Base-by-base conservation (phyloP, 805 yeast genomes). In the Pichia manshurica region DNA sequence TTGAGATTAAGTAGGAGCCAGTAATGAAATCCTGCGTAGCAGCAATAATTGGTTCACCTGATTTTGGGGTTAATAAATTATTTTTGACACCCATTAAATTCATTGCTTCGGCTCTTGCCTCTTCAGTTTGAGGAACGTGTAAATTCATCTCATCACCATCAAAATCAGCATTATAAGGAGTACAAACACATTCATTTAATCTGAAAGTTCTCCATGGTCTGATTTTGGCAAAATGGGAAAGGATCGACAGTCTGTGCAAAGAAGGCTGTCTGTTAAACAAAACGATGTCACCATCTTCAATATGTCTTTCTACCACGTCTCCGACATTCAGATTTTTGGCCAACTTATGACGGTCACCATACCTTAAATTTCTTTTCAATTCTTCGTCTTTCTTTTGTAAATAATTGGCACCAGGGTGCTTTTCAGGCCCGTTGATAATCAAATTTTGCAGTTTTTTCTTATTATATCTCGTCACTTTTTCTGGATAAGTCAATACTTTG, bases 141-240 rank as follows among this genome's bases (percentile, higher is more conserved):
- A 93, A 73, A 66, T 93, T 93, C 99, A 93, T 93, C 67, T 93
- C 99, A 69, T 93, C 99, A 69, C 99, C 99, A 67, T 93, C 99
- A 64, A 93, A 93, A 77, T 93, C 99, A 35, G 99, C 99, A 66
- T 95, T 95, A 69, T 93, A 93, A 2, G 99, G 99, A 0, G 99
- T 93, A 71, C 99, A 93, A 9, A 93, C 99, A 83, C 99, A 93
- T 68, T 93, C 98, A 64, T 93, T 93, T 57, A 93, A 75, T 56
- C 99, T 75, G 71, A 93, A 87, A 2, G 99, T 93, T 70, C 99
- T 78, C 98, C 98, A 93, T 0, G 99, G 99, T 61, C 96, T 78
- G 58, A 93, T 83, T 62, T 88, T 90, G 41, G 96, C 99, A 67
- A 83, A 90, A 72, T 93, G 99, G 1, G 97, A 84, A 56, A 93